Percentiles rank a stretch among this genome's conserved stretches.
Evolutionary conservation across 2,329 filamentous ascomycete genomes (phyloP).

Genomic region (Ilyonectria sp.): DNA sequence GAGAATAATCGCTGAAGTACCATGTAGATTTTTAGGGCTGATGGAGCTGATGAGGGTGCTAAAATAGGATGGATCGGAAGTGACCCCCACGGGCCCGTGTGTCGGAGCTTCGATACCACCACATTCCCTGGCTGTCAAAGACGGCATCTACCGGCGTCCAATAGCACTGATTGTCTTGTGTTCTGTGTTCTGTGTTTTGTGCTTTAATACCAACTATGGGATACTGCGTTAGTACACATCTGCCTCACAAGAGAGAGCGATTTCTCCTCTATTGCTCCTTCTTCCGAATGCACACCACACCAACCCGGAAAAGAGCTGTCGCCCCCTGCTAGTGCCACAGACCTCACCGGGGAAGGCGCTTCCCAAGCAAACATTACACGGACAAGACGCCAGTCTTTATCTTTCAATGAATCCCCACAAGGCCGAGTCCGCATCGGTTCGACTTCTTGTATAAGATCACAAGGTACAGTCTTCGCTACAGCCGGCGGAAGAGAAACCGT

Average conservation of each 20-base stretch:
- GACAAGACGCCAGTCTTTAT: not conserved
- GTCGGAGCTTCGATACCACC: constrained; percentile 3
- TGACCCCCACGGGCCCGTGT: no score
- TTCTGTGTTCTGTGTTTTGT: no score
- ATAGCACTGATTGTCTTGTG: not conserved
- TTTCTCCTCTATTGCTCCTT: not conserved
- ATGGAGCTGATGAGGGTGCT: not conserved
- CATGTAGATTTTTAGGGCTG: not conserved
- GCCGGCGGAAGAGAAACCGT: not conserved
- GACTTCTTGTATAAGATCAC: constrained; percentile 6
- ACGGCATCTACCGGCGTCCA: constrained; percentile 3
- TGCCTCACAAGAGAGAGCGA: no score
- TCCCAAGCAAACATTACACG: constrained; percentile 10
- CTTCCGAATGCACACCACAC: not conserved
- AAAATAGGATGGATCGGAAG: no score
- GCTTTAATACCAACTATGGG: no score
- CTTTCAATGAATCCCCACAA: not conserved
- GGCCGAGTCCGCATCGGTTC: not conserved
- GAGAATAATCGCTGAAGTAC: not conserved
- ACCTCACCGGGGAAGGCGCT: constrained; percentile 7
- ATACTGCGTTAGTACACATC: no score
- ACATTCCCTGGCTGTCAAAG: constrained; percentile 13
- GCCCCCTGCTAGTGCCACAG: constrained; percentile 20
- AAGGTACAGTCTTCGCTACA: not conserved
- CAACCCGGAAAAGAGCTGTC: constrained; percentile 7